Evolutionary conservation across 1,139 yeast genomes (phyloP).

Genomic region (Sugiyamaella neomexicana): DNA sequence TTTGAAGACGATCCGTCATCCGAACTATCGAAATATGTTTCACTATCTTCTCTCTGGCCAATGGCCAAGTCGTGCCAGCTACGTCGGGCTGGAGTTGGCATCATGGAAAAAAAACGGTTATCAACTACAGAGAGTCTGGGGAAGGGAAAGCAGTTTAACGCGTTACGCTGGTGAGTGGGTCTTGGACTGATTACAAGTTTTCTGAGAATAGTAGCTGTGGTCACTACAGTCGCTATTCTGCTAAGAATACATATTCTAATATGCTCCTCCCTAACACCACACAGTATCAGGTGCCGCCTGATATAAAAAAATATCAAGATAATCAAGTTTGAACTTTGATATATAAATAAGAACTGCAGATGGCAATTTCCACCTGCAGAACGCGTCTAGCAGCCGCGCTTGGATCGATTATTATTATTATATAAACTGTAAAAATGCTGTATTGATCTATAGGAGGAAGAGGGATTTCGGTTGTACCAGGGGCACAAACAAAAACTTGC

Average conservation of each 20-base stretch:
- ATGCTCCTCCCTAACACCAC: too few relatives aligned
- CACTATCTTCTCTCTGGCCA: not conserved
- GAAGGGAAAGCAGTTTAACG: too few relatives aligned
- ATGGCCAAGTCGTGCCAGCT: not conserved
- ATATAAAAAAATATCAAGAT: too few relatives aligned
- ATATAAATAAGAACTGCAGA: not conserved
- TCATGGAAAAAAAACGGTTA: not conserved
- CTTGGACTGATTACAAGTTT: too few relatives aligned
- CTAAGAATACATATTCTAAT: too few relatives aligned
- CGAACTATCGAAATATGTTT: not conserved
- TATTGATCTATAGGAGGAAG: conserved; percentile 14
- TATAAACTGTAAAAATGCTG: conserved; percentile 2
- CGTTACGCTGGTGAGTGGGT: too few relatives aligned
- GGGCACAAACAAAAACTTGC: not conserved
- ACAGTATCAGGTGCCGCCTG: too few relatives aligned
- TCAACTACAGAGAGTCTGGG: too few relatives aligned
- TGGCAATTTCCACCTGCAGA: not conserved
- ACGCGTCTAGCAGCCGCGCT: not conserved
- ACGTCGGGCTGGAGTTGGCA: not conserved
- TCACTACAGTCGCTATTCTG: too few relatives aligned
- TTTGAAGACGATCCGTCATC: not conserved
- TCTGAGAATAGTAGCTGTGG: too few relatives aligned
- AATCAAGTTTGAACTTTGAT: too few relatives aligned
- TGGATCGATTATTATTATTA: too few relatives aligned
- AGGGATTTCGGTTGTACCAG: not conserved